Percentiles rank a stretch among this genome's conserved stretches.
These are phyloP conservation scores for Colletotrichum graminicola DNA, from an alignment of 2,329 filamentous ascomycete genomes.

Conservation along the genomic window DNA sequence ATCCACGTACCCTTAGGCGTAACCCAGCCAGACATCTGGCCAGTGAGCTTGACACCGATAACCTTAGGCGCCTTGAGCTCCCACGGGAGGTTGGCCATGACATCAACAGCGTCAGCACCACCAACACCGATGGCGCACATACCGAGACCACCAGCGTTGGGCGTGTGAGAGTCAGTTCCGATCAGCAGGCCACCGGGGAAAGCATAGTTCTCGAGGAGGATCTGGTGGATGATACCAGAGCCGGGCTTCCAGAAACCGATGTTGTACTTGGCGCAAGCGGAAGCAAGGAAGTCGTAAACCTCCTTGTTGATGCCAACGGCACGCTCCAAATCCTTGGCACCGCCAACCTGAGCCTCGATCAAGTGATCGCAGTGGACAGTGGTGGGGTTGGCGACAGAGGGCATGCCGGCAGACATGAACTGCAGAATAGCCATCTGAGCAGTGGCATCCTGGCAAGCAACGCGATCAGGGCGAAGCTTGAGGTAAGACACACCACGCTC, in stretches of 20 bases:
- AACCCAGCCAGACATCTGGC: constrained; percentile 90
- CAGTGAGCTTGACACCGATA: constrained; percentile 96
- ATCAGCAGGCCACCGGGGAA: constrained; percentile 99
- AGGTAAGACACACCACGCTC: constrained; percentile 96
- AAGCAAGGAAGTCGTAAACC: constrained; percentile 96
- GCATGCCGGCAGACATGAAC: constrained; percentile 99
- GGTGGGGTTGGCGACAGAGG: constrained; percentile 90
- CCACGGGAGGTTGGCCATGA: constrained; percentile 97
- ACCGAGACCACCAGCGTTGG: constrained; percentile 95
- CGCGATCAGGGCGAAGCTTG: constrained; percentile 95
- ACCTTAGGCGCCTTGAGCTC: constrained; percentile 98
- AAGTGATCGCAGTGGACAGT: constrained; percentile 99
- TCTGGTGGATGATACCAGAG: constrained; percentile 99
- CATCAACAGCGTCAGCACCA: constrained; percentile 98
- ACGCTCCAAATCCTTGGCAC: constrained; percentile 91
- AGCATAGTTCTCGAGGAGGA: constrained; percentile 97
- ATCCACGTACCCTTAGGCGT: constrained; percentile 82
- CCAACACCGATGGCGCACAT: constrained; percentile 97
- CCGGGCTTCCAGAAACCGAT: constrained; percentile 99
- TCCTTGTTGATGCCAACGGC: constrained; percentile 97
- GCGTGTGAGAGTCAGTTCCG: constrained; percentile 97
- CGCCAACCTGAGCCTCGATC: constrained; percentile 97
- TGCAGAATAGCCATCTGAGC: constrained; percentile 99
- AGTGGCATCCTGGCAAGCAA: constrained; percentile 99
- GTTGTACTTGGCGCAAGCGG: constrained; percentile 98